Evolutionary conservation across 768 basidiomycete species (phyloP), one percentile per base, ranked within the genome.

Genomic region (Psilocybe tampanensis): DNA sequence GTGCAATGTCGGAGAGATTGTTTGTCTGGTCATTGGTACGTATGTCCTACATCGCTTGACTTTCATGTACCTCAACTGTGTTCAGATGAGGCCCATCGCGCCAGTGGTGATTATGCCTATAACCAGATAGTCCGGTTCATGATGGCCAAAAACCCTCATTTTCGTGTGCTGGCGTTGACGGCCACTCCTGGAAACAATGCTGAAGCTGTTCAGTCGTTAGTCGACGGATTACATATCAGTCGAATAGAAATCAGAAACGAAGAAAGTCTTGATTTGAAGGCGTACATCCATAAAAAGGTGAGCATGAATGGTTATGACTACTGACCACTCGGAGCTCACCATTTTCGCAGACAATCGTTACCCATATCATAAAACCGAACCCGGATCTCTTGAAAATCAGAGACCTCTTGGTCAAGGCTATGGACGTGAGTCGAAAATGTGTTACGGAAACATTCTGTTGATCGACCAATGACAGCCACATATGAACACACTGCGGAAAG

Each of bases 161-260:
- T 96, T 67, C 87, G 97, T 15, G 78, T 98, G 8, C 77, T 99
- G 21, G 97, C 97, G 1, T 80, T 99, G 19, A 98, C 94, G 5
- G 97, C 97, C 2, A 99, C 97, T 7, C 97, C 97, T 12, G 96
- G 95, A 42, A 77, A 86, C 60, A 90, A 83, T 43, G 85, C 89
- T 1, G 92, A 94, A 33, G 86, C 87, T n/a, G 88, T 98, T 2
- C 97, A 99, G 71, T 76, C 73, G 6, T 85, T 99, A 32, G 84
- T 98, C n/a, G 94, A 98, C 68, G 86, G 88, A 17, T 75, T 99
- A 11, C 97, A 98, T 66, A 95, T 99, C 54, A 94, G 94, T 63
- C 85, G 86, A 56, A 95, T 99, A 55, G 96, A 98, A 67, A 92
- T 98, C 60, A 84, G 97, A 50, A 86, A 96, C 66, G 97, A 98